Evolutionary conservation across 2,329 filamentous ascomycete genomes (phyloP).

Genomic region (Endocalyx cinctus): DNA sequence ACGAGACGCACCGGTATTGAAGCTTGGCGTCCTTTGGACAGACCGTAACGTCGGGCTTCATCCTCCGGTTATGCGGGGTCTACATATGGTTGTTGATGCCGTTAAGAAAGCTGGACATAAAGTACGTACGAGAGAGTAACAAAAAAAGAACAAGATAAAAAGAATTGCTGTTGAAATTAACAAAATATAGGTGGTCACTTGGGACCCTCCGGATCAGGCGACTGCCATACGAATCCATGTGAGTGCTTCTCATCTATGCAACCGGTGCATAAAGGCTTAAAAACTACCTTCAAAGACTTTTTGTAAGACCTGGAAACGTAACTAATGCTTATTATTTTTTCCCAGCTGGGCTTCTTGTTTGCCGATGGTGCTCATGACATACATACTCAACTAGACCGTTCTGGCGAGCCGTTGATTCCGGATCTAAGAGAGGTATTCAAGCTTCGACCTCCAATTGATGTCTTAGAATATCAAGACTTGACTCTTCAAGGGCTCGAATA

Average conservation of each 20-base stretch:
- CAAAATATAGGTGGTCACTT: conserved; percentile 44
- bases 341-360: conserved; percentile 23
- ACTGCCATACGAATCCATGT: conserved; percentile 34
- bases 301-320: too few relatives aligned
- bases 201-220: conserved; percentile 50
- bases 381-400: conserved; percentile 28
- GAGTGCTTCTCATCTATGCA: conserved; percentile 17
- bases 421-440: conserved; percentile 23
- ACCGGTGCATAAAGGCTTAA: too few relatives aligned
- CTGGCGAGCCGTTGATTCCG: conserved; percentile 47
- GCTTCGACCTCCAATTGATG: conserved; percentile 12
- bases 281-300: too few relatives aligned
- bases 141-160: too few relatives aligned
- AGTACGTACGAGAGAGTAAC: too few relatives aligned
- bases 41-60: conserved; percentile 45
- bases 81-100: conserved; percentile 45
- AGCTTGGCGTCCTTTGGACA: conserved; percentile 49
- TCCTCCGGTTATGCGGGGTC: conserved; percentile 52
- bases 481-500: conserved; percentile 23
- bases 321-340: background rate
- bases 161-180: background rate
- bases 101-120: conserved; percentile 50
- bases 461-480: conserved; percentile 30
- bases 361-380: conserved; percentile 32
- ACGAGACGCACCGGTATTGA: conserved; percentile 29